Conservation (phyloP, 2,329 filamentous ascomycete species). For the Nemania sp. region DNA sequence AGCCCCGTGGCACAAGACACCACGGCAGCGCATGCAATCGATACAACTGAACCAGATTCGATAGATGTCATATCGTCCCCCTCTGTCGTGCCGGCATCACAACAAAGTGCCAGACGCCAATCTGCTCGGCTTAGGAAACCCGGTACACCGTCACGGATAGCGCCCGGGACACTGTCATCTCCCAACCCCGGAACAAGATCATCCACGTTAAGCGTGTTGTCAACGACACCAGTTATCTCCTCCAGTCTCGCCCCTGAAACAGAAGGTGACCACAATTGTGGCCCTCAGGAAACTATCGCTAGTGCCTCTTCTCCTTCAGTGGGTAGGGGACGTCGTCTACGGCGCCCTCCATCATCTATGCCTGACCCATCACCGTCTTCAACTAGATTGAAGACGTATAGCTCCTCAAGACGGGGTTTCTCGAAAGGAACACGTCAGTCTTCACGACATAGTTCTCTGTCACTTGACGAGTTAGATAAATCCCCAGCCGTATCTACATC, state of each 20-base stretch:
- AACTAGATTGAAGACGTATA: conserved; percentile 34
- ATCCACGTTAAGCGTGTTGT: conserved; percentile 36
- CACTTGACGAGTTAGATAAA: conserved; percentile 54
- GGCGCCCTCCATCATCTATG: conserved; percentile 30
- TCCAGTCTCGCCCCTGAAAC: conserved; percentile 37
- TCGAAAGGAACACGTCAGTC: conserved; percentile 34
- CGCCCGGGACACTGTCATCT: conserved; percentile 13
- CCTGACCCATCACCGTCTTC: conserved; percentile 27
- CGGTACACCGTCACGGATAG: conserved; percentile 31
- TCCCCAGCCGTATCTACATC: conserved; percentile 44
- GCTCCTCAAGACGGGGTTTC: conserved; percentile 32
- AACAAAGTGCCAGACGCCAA: conserved; percentile 28
- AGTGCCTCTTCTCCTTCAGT: conserved; percentile 41
- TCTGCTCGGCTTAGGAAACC: conserved; percentile 27
- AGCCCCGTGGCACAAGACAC: not conserved
- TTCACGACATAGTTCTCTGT: conserved; percentile 45
- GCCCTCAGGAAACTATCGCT: not conserved
- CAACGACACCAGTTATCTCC: conserved; percentile 35
- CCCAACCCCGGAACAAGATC: conserved; percentile 33
- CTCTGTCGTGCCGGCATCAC: conserved; percentile 35
- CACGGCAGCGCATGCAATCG: not conserved
- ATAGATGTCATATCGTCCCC: conserved; percentile 29
- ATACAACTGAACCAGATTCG: conserved; percentile 5
- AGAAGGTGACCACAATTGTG: conserved; percentile 24
- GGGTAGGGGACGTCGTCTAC: conserved; percentile 40